Percentiles rank a stretch among this genome's conserved stretches.
Conservation (phyloP, 1,284 basidiomycete genomes). For the Phylloporus sp. region DNA sequence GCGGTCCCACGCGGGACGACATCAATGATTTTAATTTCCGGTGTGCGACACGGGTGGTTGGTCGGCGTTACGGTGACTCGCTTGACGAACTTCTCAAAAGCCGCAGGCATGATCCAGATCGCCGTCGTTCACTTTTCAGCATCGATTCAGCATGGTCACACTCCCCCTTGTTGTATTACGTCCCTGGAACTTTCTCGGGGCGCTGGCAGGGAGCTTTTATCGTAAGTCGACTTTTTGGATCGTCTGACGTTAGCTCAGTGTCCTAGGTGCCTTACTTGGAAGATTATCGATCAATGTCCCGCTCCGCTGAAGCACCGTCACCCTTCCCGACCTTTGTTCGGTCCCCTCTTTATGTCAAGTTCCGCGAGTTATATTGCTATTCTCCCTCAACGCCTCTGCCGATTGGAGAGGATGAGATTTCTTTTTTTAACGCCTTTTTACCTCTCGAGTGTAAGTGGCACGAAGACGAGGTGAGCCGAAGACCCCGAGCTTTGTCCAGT, state of each 20-base stretch:
- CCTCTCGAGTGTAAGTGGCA: constrained; percentile 41
- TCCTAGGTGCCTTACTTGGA: constrained; percentile 41
- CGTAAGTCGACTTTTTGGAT: constrained; percentile 32
- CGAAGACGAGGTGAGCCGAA: constrained; percentile 40
- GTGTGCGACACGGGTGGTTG: constrained; percentile 43
- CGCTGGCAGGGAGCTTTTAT: constrained; percentile 52
- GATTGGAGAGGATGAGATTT: constrained; percentile 23
- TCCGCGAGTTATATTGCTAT: constrained; percentile 50
- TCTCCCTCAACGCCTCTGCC: constrained; percentile 35
- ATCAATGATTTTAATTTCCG: constrained; percentile 45
- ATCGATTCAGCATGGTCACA: constrained; percentile 1
- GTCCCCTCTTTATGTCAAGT: constrained; percentile 48
- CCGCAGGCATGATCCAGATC: constrained; percentile 36
- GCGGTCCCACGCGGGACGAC: constrained; percentile 49
- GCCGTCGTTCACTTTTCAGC: constrained; percentile 30
- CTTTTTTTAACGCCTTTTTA: constrained; percentile 49
- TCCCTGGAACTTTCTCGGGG: constrained; percentile 47
- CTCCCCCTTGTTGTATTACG: constrained; percentile 34
- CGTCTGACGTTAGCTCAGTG: constrained; percentile 14
- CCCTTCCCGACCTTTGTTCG: constrained; percentile 40
- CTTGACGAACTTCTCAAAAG: constrained; percentile 34
- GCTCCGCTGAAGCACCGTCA: constrained; percentile 36
- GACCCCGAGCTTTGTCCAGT: not conserved
- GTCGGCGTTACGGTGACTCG: constrained; percentile 21
- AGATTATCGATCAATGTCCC: constrained; percentile 42